These are phyloP conservation scores for Penicillium flavigenum DNA, from an alignment of 495 filamentous ascomycete species.

Conservation along the genomic window DNA sequence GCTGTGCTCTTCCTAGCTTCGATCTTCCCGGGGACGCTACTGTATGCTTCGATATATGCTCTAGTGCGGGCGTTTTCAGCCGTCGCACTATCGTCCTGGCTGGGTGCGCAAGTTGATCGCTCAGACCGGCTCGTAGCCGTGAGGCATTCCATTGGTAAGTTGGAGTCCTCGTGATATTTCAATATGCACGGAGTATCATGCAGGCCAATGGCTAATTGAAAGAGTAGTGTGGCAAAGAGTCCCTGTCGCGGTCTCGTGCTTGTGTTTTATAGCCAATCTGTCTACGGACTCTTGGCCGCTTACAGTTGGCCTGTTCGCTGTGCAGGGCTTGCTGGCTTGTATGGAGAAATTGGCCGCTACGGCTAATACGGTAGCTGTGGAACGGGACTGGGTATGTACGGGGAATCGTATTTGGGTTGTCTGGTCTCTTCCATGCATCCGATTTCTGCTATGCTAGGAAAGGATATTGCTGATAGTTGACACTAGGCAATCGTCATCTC, in stretches of 20 bases:
- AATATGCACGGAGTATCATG: background rate
- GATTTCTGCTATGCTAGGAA: background rate
- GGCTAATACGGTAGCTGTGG: slow-evolving; percentile 61
- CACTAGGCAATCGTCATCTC: background rate
- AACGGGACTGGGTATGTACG: slow-evolving; percentile 62
- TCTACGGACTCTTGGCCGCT: slow-evolving; percentile 9
- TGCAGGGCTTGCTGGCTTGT: slow-evolving; percentile 52
- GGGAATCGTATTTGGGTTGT: background rate
- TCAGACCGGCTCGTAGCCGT: slow-evolving; percentile 50
- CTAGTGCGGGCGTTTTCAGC: slow-evolving; percentile 32
- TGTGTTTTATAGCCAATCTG: slow-evolving; percentile 30
- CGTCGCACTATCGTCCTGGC: slow-evolving; percentile 38
- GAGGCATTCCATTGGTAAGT: slow-evolving; percentile 49
- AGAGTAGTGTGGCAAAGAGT: slow-evolving; percentile 40
- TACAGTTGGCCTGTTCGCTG: slow-evolving; percentile 39
- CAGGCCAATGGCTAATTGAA: background rate
- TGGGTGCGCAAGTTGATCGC: slow-evolving; percentile 48
- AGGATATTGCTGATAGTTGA: background rate
- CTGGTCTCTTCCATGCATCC: background rate
- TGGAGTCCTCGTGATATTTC: background rate
- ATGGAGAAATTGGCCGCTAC: slow-evolving; percentile 55
- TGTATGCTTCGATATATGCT: slow-evolving; percentile 44
- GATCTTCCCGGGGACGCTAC: slow-evolving; percentile 55
- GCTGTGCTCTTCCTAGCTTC: slow-evolving; percentile 61
- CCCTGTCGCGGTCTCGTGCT: slow-evolving; percentile 40